These are phyloP conservation scores for Xylariales sp. DNA, from an alignment of 2,329 filamentous ascomycete genomes.

Conservation along the genomic window DNA sequence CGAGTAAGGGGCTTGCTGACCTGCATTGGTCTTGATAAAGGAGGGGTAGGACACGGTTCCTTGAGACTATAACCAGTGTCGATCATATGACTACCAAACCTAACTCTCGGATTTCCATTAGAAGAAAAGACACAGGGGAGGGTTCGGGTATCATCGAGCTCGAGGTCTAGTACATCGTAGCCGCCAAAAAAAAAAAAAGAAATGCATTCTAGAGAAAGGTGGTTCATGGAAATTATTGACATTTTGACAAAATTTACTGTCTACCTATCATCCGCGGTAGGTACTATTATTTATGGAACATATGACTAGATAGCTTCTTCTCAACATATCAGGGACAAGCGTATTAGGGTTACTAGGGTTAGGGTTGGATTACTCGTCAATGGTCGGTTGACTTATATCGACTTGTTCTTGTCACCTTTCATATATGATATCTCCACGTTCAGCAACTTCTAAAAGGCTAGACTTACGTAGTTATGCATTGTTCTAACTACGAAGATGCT, in stretches of 20 bases:
- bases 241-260: not conserved
- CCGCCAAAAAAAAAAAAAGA: too few species aligned
- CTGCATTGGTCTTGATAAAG: not conserved
- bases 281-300: not conserved
- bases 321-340: too few species aligned
- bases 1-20: not conserved
- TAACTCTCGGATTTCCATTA: not conserved
- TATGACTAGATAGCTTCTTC: not conserved
- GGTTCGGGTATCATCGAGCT: not conserved
- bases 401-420: too few species aligned
- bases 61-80: not conserved
- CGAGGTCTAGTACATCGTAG: not conserved
- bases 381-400: not conserved
- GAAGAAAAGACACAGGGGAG: not conserved
- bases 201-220: not conserved
- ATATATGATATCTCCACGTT: not conserved
- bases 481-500: not conserved
- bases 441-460: not conserved
- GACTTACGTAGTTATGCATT: not conserved
- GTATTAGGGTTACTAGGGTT: not conserved
- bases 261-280: not conserved
- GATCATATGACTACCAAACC: not conserved
- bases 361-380: too few species aligned
- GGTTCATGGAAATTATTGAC: not conserved
- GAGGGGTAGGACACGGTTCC: not conserved